phyloP scores from a whole-genome alignment of 768 basidiomycete genomes.

The Boletus barrowsii region DNA sequence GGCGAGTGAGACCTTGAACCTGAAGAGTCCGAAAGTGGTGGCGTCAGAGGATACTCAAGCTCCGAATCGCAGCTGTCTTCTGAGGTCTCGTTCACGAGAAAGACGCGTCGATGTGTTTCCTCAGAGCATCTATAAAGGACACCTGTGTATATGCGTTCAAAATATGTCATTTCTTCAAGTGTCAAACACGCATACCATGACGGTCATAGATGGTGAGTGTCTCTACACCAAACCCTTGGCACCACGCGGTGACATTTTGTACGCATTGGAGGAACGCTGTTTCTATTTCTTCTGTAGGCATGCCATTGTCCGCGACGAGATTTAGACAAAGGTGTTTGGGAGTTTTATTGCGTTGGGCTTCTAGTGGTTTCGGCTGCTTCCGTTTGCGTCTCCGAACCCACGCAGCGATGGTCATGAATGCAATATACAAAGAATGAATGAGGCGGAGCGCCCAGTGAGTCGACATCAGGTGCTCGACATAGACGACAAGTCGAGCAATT shows the following conservation, averaged over 20 bases:
- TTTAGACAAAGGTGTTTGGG: slow-evolving; percentile 69
- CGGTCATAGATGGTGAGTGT: slow-evolving; percentile 72
- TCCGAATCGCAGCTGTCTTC: slow-evolving; percentile 50
- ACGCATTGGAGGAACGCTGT: slow-evolving; percentile 51
- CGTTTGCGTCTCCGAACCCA: slow-evolving; percentile 39
- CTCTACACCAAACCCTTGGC: slow-evolving; percentile 55
- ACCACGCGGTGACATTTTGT: slow-evolving; percentile 56
- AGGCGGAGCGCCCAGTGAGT: slow-evolving; percentile 47
- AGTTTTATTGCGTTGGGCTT: slow-evolving; percentile 49
- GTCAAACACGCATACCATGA: slow-evolving; percentile 47
- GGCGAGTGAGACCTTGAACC: slow-evolving; percentile 65
- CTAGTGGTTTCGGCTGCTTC: slow-evolving; percentile 45
- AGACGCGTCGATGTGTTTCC: slow-evolving; percentile 40
- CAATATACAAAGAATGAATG: slow-evolving; percentile 57
- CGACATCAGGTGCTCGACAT: slow-evolving; percentile 32
- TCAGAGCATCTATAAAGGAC: slow-evolving; percentile 39
- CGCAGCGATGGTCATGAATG: slow-evolving; percentile 39
- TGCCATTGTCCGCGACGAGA: slow-evolving; percentile 46
- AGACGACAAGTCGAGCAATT: not conserved
- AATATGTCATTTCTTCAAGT: not conserved
- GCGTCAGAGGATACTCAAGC: slow-evolving; percentile 68
- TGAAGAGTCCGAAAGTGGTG: slow-evolving; percentile 72
- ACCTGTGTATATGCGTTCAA: slow-evolving; percentile 32
- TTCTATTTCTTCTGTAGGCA: slow-evolving; percentile 36
- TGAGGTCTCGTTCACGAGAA: slow-evolving; percentile 19